phyloP scores from a whole-genome alignment of 1,284 basidiomycete species.

The Neotropicomus parvogracilis region DNA sequence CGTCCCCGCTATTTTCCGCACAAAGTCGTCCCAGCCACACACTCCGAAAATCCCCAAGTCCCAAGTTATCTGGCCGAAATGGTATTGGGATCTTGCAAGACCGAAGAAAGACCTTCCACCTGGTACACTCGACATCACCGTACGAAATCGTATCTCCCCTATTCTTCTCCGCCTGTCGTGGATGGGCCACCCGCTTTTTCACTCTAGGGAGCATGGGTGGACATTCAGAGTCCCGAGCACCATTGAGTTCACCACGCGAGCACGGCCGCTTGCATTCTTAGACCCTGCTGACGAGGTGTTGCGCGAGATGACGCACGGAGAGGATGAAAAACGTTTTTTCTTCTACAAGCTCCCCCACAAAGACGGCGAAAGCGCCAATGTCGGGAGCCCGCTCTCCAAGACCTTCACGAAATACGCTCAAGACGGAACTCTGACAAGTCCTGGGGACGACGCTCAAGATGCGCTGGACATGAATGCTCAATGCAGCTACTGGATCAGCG shows the following conservation, averaged over 20 bases:
- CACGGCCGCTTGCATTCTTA: slow-evolving; percentile 49
- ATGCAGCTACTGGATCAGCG: slow-evolving; percentile 98
- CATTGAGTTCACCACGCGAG: slow-evolving; percentile 32
- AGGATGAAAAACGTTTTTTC: slow-evolving; percentile 40
- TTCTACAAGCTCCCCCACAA: slow-evolving; percentile 97
- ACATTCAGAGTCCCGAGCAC: slow-evolving; percentile 70
- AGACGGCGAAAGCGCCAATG: slow-evolving; percentile 91
- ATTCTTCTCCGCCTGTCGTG: slow-evolving; percentile 86
- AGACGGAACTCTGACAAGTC: slow-evolving; percentile 79
- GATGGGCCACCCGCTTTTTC: slow-evolving; percentile 82
- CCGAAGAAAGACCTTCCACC: slow-evolving; percentile 63
- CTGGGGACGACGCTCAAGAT: slow-evolving; percentile 74
- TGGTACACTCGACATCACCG: slow-evolving; percentile 81
- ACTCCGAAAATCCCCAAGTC: not conserved
- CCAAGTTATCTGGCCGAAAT: slow-evolving; percentile 74
- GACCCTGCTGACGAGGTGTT: slow-evolving; percentile 60
- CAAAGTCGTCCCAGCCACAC: not conserved
- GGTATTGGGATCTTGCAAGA: slow-evolving; percentile 91
- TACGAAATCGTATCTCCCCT: slow-evolving; percentile 81
- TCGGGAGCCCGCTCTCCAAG: slow-evolving; percentile 90
- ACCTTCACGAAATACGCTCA: slow-evolving; percentile 86
- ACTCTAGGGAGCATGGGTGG: slow-evolving; percentile 92
- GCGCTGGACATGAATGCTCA: slow-evolving; percentile 87
- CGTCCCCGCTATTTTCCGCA: not conserved
- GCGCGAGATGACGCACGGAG: slow-evolving; percentile 39